Evolutionary conservation across 1,284 basidiomycete species (phyloP).

Genomic region (Thecaphora frezii): DNA sequence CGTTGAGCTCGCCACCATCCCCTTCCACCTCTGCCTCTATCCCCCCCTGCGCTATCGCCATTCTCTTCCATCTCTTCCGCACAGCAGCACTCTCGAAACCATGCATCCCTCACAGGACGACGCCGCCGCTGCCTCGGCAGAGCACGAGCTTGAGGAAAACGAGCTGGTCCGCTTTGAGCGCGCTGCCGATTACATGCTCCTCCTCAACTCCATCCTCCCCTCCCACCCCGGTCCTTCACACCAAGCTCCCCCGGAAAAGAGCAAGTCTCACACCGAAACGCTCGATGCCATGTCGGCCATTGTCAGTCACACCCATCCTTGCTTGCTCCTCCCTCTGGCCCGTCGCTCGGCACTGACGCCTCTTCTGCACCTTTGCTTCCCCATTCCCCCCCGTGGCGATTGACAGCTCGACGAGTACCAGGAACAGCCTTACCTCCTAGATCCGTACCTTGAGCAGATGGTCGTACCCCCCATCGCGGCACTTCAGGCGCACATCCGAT

Average conservation of each 20-base stretch:
- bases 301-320: too few species aligned
- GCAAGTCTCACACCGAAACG: neutral
- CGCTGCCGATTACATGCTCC: slow-evolving; percentile 28
- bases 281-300: slow-evolving; percentile 14
- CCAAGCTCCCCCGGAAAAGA: neutral
- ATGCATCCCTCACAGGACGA: too few species aligned
- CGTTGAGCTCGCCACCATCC: too few species aligned
- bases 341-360: too few species aligned
- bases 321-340: too few species aligned
- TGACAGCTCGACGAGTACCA: slow-evolving; percentile 76
- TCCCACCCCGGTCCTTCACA: neutral
- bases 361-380: too few species aligned
- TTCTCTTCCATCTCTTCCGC: too few species aligned
- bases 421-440: slow-evolving; percentile 83
- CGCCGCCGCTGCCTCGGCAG: too few species aligned
- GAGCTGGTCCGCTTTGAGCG: slow-evolving; percentile 41
- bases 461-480: slow-evolving; percentile 72
- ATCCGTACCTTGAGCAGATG: slow-evolving; percentile 85
- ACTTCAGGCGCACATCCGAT: slow-evolving; percentile 30
- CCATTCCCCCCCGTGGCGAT: too few species aligned
- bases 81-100: too few species aligned
- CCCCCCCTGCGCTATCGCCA: too few species aligned
- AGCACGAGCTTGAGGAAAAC: slow-evolving; percentile 18
- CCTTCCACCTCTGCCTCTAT: too few species aligned
- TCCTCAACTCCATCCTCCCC: slow-evolving; percentile 14